Evolutionary conservation across 164 flowering plant genomes (phyloP), one percentile per base, ranked within the genome.

Genomic region (Warburgia ugandensis): DNA sequence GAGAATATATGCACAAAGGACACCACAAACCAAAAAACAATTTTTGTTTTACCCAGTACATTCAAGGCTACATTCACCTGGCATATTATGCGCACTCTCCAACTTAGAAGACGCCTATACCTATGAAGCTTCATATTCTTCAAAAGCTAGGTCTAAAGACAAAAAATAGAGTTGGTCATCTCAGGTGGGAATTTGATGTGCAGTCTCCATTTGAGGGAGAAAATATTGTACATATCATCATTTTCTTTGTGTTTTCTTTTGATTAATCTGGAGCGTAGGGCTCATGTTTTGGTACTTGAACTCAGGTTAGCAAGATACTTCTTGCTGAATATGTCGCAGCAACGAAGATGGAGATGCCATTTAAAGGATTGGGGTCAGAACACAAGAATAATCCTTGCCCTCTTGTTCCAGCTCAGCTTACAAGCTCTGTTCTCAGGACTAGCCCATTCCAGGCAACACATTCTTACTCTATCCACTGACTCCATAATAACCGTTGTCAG

Each of bases 191-290:
- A 68, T 78, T 53, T 58, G 97, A 89, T 71, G 95, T 94, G 61
- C 97, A 94, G 46, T 72, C 80, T 38, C 88, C 99, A 33, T 89
- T 94, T 69, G 99, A 94, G 70, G 99, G 99, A 25, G 97, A 89
- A 71, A 92, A 94, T 64, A 82, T 88, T 70, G 79, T 94, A 31
- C 74, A 25, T 46, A 14, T 22, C 8, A 13, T 20, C 2, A 6
- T 19, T 56, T 46, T 44, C 16, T 5, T 56, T 27, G 39, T 3
- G 14, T 26, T 49, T 27, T 37, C 31, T 40, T 27, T 39, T 39
- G 6, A 33, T 31, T 29, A 45, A 21, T 20, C n/a, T n/a, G n/a
- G n/a, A n/a, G n/a, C n/a, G n/a, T n/a, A n/a, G n/a, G n/a, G n/a
- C n/a, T n/a, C n/a, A 38, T n/a, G 14, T 25, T 25, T 32, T 59